phyloP scores from a whole-genome alignment of 768 basidiomycete species.

The Hygrophoropsis aurantiaca region DNA sequence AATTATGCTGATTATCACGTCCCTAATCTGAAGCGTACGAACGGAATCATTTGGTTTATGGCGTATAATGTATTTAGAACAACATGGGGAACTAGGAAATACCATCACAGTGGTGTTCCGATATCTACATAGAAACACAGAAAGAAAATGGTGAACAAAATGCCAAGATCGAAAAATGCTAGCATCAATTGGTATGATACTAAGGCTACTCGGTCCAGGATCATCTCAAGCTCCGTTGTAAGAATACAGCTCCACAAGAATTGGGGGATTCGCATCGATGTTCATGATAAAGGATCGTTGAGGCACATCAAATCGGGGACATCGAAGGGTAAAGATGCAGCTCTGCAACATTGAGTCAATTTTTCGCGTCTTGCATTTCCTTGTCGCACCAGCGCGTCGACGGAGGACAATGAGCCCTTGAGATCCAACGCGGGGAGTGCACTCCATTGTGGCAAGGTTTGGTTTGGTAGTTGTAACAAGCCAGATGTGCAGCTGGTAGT shows the following conservation, averaged over 20 bases:
- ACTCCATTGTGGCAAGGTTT: slow-evolving; percentile 49
- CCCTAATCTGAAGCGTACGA: slow-evolving; percentile 13
- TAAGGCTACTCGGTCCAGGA: too few relatives aligned
- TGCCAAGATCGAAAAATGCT: too few relatives aligned
- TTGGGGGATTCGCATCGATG: too few relatives aligned
- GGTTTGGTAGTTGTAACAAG: slow-evolving; percentile 62
- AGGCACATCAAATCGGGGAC: slow-evolving; percentile 24
- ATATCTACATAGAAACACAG: too few relatives aligned
- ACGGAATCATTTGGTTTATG: slow-evolving; percentile 12
- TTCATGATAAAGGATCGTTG: background rate
- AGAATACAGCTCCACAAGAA: too few relatives aligned
- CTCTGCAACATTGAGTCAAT: slow-evolving; percentile 31
- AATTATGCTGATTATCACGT: slow-evolving; percentile 14
- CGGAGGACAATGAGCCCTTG: slow-evolving; percentile 45
- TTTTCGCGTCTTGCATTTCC: slow-evolving; percentile 34
- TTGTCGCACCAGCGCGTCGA: slow-evolving; percentile 33
- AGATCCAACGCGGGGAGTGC: slow-evolving; percentile 71
- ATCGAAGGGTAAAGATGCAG: slow-evolving; percentile 16
- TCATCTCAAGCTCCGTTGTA: too few relatives aligned
- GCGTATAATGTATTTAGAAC: background rate
- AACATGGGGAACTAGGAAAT: background rate
- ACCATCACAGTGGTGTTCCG: too few relatives aligned
- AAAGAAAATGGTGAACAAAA: too few relatives aligned
- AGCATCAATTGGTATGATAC: too few relatives aligned
- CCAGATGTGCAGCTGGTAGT: slow-evolving; percentile 11